These are phyloP conservation scores for Lachnellula hyalina DNA, from an alignment of 2,329 filamentous ascomycete species.

Conservation along the genomic window DNA sequence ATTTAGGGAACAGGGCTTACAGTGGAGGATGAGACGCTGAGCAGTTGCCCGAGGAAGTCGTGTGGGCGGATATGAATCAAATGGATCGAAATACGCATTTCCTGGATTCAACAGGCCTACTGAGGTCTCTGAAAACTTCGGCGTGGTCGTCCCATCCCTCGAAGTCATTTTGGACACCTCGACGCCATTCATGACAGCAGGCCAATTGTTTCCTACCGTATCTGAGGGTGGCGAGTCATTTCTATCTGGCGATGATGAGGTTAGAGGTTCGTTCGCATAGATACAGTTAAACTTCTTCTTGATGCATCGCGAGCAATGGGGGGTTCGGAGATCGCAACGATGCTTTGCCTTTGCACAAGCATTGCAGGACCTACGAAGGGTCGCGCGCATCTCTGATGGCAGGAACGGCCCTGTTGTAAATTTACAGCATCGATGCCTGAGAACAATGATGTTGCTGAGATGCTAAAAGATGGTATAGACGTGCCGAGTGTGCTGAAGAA, in stretches of 20 bases:
- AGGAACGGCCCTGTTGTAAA: too few relatives aligned
- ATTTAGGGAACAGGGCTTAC: conserved; percentile 34
- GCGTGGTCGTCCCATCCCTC: conserved; percentile 20
- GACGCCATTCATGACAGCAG: not conserved
- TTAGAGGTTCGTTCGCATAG: conserved; percentile 50
- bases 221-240: not conserved
- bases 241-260: conserved; percentile 10
- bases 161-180: conserved; percentile 8
- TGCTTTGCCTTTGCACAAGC: conserved; percentile 52
- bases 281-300: conserved; percentile 43
- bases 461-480: too few relatives aligned
- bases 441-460: too few relatives aligned
- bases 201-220: not conserved
- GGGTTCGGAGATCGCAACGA: conserved; percentile 49
- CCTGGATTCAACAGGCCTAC: too few relatives aligned
- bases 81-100: conserved; percentile 43
- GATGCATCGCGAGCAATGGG: conserved; percentile 49
- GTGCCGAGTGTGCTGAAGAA: too few relatives aligned
- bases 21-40: conserved; percentile 51
- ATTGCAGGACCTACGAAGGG: conserved; percentile 52
- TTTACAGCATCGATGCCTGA: too few relatives aligned
- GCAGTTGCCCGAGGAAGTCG: conserved; percentile 46
- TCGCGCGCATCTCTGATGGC: conserved; percentile 41
- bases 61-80: conserved; percentile 51
- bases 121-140: too few relatives aligned